phyloP scores from a whole-genome alignment of 148 eudicot species.

The Suaeda aralocaspica region DNA sequence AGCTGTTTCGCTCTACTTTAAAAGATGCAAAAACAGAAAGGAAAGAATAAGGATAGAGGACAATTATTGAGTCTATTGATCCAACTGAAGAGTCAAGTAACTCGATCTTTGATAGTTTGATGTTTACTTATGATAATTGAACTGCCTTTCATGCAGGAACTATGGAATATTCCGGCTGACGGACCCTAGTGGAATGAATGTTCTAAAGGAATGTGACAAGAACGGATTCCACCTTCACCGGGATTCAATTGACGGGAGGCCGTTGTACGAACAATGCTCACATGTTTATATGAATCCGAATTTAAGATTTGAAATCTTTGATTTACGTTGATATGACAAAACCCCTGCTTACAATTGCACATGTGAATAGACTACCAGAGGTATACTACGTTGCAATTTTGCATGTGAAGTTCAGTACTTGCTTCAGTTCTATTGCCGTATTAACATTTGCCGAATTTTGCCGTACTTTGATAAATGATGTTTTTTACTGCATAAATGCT shows the following conservation, averaged over 20 bases:
- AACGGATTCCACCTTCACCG: constrained; percentile 57
- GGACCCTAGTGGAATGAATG: constrained; percentile 51
- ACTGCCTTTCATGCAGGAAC: constrained; percentile 31
- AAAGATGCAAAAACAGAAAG: too few relatives aligned
- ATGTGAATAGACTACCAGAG: constrained; percentile 8
- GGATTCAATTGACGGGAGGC: constrained; percentile 48
- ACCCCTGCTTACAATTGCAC: constrained; percentile 8
- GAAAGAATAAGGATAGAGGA: too few relatives aligned
- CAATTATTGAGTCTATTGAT: too few relatives aligned
- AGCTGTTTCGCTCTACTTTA: too few relatives aligned
- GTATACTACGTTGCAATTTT: neutral
- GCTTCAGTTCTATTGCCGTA: neutral
- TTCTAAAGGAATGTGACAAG: constrained; percentile 54
- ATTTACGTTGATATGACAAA: constrained; percentile 38
- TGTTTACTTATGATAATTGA: too few relatives aligned
- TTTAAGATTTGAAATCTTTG: constrained; percentile 60
- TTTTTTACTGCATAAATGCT: neutral
- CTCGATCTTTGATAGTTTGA: too few relatives aligned
- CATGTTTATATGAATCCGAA: constrained; percentile 59
- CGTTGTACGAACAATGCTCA: constrained; percentile 65
- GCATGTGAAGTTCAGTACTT: constrained; percentile 16
- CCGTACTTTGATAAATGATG: too few relatives aligned
- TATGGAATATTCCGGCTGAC: constrained; percentile 60
- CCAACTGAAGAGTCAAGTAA: too few relatives aligned
- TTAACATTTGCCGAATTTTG: too few relatives aligned